Evolutionary conservation across 2,329 filamentous ascomycete genomes (phyloP).

Genomic region (Xylariomycetidae sp.): DNA sequence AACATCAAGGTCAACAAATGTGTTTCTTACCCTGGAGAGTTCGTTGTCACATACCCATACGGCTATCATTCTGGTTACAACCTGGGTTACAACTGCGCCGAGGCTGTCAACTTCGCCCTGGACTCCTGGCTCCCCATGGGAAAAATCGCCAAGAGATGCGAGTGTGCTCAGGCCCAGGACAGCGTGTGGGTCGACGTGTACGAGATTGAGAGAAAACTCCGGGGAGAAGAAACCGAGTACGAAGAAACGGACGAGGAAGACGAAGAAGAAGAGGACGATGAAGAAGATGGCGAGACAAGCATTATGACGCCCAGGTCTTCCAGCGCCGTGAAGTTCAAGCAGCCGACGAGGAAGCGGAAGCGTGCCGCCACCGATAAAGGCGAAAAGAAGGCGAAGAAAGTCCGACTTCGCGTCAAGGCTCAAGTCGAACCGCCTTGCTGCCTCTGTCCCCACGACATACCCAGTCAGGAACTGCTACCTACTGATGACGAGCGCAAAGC

Average conservation of each 20-base stretch:
- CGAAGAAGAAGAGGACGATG: slow-evolving; percentile 58
- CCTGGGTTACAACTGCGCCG: slow-evolving; percentile 95
- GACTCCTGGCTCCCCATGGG: slow-evolving; percentile 95
- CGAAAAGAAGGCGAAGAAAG: slow-evolving; percentile 66
- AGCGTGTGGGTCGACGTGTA: slow-evolving; percentile 98
- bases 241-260: slow-evolving; percentile 71
- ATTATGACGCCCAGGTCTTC: slow-evolving; percentile 72
- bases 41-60: slow-evolving; percentile 97
- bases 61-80: slow-evolving; percentile 99
- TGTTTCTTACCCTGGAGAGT: slow-evolving; percentile 93
- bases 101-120: slow-evolving; percentile 96
- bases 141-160: slow-evolving; percentile 91
- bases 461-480: slow-evolving; percentile 72
- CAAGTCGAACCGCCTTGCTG: slow-evolving; percentile 76
- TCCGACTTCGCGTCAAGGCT: slow-evolving; percentile 65
- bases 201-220: slow-evolving; percentile 89
- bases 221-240: slow-evolving; percentile 81
- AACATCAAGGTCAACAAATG: slow-evolving; percentile 95
- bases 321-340: slow-evolving; percentile 62
- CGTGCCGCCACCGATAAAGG: slow-evolving; percentile 35
- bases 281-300: slow-evolving; percentile 53
- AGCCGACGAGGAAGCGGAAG: slow-evolving; percentile 62
- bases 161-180: slow-evolving; percentile 90
- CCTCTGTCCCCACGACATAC: slow-evolving; percentile 85
- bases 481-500: slow-evolving; percentile 85